Base-by-base conservation (phyloP, 805 yeast genomes). In the Saturnispora silvae region DNA sequence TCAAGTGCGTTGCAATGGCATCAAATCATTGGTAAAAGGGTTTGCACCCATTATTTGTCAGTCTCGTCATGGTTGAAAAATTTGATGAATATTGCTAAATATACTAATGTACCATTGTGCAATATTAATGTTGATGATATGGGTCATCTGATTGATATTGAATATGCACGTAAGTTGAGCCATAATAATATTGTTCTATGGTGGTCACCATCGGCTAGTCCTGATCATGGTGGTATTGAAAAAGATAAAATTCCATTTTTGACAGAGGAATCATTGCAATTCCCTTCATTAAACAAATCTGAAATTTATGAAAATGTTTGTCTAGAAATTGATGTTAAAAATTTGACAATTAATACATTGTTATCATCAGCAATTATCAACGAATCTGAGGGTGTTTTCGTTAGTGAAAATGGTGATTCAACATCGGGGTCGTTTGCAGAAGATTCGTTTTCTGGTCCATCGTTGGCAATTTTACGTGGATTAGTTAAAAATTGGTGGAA, bases 401-500 rank as follows among this genome's bases (percentile, higher is more conserved):
- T 77, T 47, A 77, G 81, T 1, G 82, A 77, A 22, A 67, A 51
- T 10, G 50, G 46, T 6, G 45, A 40, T 19, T 40, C 47, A 4
- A 47, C 45, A 13, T 41, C 41, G 15, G 48, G 54, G 6, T 67
- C 72, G 0, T 72, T 87, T 47, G 81, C 89, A 11, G 83, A 79
- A 46, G 94, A 89, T 54, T 72, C 94, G 0, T 87, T 89, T 48
- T 79, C 87, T 9, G 68, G 77, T 0, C 73, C 81, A 1, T 82
- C 96, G 2, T 63, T 92, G 43, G 56, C 65, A 8, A 80, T 80
- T 2, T 64, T 92, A 39, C 71, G 94, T 51, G 56, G 68, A 6
- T 63, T 92, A 70, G 81, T 92, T 10, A 84, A 81, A 49, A 75
- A 68, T 23, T 85, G 96, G 96, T 89, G 96, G 95, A 94, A 85